Base-by-base conservation (phyloP, 73 alveolate species). In the Paramecium pentaurelia region DNA sequence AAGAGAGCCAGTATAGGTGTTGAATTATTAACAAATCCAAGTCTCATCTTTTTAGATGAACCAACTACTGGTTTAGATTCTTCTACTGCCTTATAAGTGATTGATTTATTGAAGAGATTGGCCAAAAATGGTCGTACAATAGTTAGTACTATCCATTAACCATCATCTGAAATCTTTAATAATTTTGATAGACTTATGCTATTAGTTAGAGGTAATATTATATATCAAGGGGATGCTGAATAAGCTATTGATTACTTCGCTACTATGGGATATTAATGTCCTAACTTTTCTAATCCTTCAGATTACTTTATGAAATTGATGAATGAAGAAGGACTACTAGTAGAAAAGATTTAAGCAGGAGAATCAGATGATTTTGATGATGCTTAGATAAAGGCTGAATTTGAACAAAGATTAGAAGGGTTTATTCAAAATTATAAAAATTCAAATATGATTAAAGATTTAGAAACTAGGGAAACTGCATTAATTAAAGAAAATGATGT, bases 61-160 rank as follows among this genome's bases (percentile, higher is more conserved):
- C 99, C 99, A 80, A 96, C 99, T 1, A 95, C 98, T 86, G 99
- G 99, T 25, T 92, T 96, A 59, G 99, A 96, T 86, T 92, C 97
- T n/a, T 96, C 95, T 77, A 94, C 98, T 45, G 99, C 99, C 14
- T 75, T 88, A 71, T 86, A 94, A 58, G 95, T 96, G 58, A 77
- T 96, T 49, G 94, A 86, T 40, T 77, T 93, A 42, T 93, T 96
- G 40, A 86, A 92, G 92, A 92, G 92, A 30, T 92, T 95, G 51
- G 93, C 98, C 14, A 22, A 45, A 28, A 54, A n/a, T 14, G 99
- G 99, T 49, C 88, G 95, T 58, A 96, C 98, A 1, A 95, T 96
- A 59, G 92, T 95, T 71, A 71, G 94, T 60, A 96, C 98, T 8
- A 96, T 96, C 20, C 98, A 96, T 93, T 96, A 96, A 73, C 97